A percentile compares a stretch with the other conserved stretches of the same genome.
These are phyloP conservation scores for Phytophthora tubulina DNA, from an alignment of 352 stramenopile species.

Conservation along the genomic window DNA sequence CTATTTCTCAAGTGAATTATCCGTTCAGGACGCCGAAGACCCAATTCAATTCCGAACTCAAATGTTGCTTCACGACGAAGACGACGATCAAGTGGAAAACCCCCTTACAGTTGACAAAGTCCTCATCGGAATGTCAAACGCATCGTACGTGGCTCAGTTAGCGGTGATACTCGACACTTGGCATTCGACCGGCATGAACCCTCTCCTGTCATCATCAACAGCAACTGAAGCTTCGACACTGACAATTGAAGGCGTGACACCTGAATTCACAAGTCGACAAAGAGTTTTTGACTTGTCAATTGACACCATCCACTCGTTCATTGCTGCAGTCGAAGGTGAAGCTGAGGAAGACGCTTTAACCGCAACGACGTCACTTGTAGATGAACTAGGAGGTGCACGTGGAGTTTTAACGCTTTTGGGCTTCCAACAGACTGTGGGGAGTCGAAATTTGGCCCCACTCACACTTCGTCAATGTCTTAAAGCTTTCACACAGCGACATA, in stretches of 20 bases:
- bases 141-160: slow-evolving; percentile 57
- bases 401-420: slow-evolving; percentile 74
- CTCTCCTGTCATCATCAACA: slow-evolving; percentile 35
- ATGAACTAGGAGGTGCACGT: slow-evolving; percentile 58
- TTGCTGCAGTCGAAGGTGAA: slow-evolving; percentile 9
- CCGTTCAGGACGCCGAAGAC: slow-evolving; percentile 49
- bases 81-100: slow-evolving; percentile 1
- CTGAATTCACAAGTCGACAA: slow-evolving; percentile 42
- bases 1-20: slow-evolving; percentile 41
- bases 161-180: slow-evolving; percentile 52
- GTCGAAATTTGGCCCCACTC: slow-evolving; percentile 56
- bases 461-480: slow-evolving; percentile 65
- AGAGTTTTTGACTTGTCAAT: slow-evolving; percentile 41
- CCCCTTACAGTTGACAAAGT: slow-evolving; percentile 18
- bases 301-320: slow-evolving; percentile 31
- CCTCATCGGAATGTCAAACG: slow-evolving; percentile 29
- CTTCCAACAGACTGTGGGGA: slow-evolving; percentile 71
- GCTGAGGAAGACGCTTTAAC: background rate
- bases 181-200: slow-evolving; percentile 44
- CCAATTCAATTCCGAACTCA: slow-evolving; percentile 48
- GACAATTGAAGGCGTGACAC: slow-evolving; percentile 49
- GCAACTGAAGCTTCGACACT: slow-evolving; percentile 7
- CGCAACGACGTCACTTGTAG: slow-evolving; percentile 40
- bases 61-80: slow-evolving; percentile 37
- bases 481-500: slow-evolving; percentile 60